A percentile compares a stretch with the other conserved stretches of the same genome.
These are phyloP conservation scores for Cladosporium oxysporum DNA, from an alignment of 2,329 filamentous ascomycete species.

Conservation along the genomic window DNA sequence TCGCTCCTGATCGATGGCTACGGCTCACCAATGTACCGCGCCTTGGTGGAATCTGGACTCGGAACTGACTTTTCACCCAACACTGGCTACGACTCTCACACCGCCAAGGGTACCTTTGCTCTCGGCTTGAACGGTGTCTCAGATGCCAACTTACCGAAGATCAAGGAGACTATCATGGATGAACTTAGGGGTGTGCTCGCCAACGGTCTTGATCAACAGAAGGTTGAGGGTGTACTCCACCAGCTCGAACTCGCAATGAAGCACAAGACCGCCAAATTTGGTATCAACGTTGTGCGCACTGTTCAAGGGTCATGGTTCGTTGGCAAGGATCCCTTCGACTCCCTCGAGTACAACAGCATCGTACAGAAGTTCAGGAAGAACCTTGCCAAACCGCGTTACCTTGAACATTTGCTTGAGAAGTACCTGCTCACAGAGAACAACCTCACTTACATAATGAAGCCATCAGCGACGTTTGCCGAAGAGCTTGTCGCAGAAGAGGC, in stretches of 20 bases:
- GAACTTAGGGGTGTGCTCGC: slow-evolving; percentile 70
- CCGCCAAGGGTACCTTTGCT: slow-evolving; percentile 79
- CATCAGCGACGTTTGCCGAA: slow-evolving; percentile 72
- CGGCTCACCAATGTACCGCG: slow-evolving; percentile 87
- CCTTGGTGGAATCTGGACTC: slow-evolving; percentile 83
- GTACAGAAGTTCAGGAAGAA: slow-evolving; percentile 78
- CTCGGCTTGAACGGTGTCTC: slow-evolving; percentile 89
- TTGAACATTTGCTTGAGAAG: slow-evolving; percentile 83
- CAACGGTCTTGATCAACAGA: slow-evolving; percentile 82
- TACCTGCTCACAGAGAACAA: slow-evolving; percentile 87
- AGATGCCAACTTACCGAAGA: slow-evolving; percentile 72
- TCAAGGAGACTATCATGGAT: slow-evolving; percentile 72
- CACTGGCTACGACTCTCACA: slow-evolving; percentile 80
- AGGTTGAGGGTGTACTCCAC: slow-evolving; percentile 91
- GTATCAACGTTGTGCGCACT: slow-evolving; percentile 84
- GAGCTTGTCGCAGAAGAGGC: slow-evolving; percentile 77
- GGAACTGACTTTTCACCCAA: slow-evolving; percentile 95
- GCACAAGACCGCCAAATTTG: slow-evolving; percentile 95
- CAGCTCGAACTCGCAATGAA: slow-evolving; percentile 91
- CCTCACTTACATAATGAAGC: slow-evolving; percentile 91
- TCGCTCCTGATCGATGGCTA: slow-evolving; percentile 90
- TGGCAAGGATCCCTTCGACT: slow-evolving; percentile 87
- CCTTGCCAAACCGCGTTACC: slow-evolving; percentile 73
- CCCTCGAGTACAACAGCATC: slow-evolving; percentile 87
- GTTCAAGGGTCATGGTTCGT: slow-evolving; percentile 95